Conservation (phyloP, 1,284 basidiomycete genomes). For the Waitea zeae region DNA sequence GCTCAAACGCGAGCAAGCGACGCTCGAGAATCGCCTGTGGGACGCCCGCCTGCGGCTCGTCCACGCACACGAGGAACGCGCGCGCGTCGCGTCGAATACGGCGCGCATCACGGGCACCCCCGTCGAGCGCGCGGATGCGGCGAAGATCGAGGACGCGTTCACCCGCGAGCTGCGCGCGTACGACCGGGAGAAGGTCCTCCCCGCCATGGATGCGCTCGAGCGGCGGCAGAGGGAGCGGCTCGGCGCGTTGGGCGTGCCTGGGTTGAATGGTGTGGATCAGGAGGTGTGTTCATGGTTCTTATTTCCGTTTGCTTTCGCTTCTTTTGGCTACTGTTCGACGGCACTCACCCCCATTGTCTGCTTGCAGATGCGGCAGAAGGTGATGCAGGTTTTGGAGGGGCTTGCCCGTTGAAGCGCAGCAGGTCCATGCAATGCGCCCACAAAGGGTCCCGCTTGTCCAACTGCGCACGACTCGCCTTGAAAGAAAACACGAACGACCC, state of each 20-base stretch:
- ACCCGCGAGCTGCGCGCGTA: slow-evolving; percentile 45
- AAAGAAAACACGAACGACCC: too few species aligned
- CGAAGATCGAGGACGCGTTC: slow-evolving; percentile 31
- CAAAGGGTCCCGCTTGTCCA: too few species aligned
- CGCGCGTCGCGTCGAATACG: too few species aligned
- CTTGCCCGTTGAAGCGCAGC: too few species aligned
- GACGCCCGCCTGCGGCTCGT: slow-evolving; percentile 41
- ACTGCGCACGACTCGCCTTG: too few species aligned
- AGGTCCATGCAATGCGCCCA: too few species aligned
- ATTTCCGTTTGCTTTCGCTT: too few species aligned
- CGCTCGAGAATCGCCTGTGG: slow-evolving; percentile 46
- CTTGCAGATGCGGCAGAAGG: neutral
- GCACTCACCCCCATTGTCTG: too few species aligned
- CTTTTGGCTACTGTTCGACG: too few species aligned
- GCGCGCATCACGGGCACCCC: too few species aligned
- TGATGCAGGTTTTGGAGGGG: neutral
- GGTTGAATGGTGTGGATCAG: neutral
- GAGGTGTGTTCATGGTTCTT: neutral
- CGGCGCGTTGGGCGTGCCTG: slow-evolving; percentile 40
- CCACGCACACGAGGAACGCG: slow-evolving; percentile 42
- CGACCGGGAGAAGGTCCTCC: slow-evolving; percentile 41
- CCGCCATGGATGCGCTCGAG: slow-evolving; percentile 59
- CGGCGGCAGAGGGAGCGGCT: slow-evolving; percentile 48
- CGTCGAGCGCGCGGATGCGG: too few species aligned
- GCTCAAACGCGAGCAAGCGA: slow-evolving; percentile 48